phyloP scores from a whole-genome alignment of 768 basidiomycete species.

The Auricularia sp. region DNA sequence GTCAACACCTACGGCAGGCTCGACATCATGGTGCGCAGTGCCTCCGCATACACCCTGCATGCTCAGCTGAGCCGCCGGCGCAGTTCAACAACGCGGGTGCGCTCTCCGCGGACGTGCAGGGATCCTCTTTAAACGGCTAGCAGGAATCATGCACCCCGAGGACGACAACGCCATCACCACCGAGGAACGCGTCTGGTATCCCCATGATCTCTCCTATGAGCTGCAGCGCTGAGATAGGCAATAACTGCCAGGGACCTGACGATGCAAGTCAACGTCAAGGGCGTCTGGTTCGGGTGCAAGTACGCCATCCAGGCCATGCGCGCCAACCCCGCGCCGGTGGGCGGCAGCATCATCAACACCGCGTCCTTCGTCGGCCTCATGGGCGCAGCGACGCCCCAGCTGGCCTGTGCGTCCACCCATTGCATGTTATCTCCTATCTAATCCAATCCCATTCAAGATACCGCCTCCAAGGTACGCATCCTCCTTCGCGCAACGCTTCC shows the following conservation, averaged over 20 bases:
- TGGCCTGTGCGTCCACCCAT: conserved; percentile 68
- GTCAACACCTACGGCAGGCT: conserved; percentile 84
- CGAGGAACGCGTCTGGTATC: conserved; percentile 83
- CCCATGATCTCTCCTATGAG: background rate
- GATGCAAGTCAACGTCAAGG: conserved; percentile 92
- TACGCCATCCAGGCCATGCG: conserved; percentile 97
- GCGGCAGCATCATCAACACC: conserved; percentile 92
- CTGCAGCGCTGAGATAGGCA: background rate
- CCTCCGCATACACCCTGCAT: background rate
- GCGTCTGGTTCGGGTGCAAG: conserved; percentile 99
- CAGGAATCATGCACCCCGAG: conserved; percentile 95
- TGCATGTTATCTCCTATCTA: background rate
- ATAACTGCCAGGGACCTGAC: conserved; percentile 45
- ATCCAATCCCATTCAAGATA: conserved; percentile 7
- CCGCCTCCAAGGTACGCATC: conserved; percentile 20
- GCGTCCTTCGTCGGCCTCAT: conserved; percentile 93
- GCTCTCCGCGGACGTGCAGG: conserved; percentile 11
- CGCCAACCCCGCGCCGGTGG: conserved; percentile 71
- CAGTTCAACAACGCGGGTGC: conserved; percentile 91
- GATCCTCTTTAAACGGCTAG: background rate
- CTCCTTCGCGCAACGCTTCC: background rate
- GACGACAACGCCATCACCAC: conserved; percentile 96
- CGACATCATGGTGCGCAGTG: conserved; percentile 73
- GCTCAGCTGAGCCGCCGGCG: conserved; percentile 1
- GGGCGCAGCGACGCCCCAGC: conserved; percentile 95